Evolutionary conservation across 345 rosid genomes (phyloP).

Genomic region (Mercurialis annua): DNA sequence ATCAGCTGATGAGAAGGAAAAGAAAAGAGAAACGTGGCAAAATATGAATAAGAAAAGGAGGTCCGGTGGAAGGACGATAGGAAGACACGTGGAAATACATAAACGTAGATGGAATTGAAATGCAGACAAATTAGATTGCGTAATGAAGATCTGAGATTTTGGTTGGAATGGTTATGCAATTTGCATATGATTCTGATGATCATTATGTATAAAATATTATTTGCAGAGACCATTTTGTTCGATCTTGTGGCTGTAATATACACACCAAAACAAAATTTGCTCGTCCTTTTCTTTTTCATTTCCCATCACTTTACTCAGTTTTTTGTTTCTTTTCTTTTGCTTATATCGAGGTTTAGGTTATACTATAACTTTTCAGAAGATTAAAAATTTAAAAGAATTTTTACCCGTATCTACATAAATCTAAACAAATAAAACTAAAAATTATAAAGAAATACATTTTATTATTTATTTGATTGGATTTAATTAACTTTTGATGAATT

Average conservation of each 20-base stretch:
- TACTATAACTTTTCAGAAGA: no score
- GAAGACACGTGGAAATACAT: conserved; percentile 1
- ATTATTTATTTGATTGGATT: no score
- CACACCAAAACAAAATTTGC: not conserved
- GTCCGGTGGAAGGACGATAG: not conserved
- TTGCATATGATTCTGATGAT: not conserved
- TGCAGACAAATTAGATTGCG: not conserved
- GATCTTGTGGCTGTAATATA: not conserved
- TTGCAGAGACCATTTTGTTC: not conserved
- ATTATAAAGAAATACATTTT: no score
- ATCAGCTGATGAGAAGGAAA: not conserved
- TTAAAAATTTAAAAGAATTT: no score
- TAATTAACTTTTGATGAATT: no score
- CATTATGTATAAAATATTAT: not conserved
- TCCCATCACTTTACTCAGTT: no score
- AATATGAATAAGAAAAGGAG: not conserved
- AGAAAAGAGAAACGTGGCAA: not conserved
- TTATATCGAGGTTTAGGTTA: no score
- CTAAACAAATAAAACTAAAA: no score
- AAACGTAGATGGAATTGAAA: not conserved
- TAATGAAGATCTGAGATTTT: not conserved
- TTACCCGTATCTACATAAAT: no score
- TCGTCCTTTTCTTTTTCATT: not conserved
- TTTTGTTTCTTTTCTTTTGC: not conserved
- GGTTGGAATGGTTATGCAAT: not conserved